phyloP scores from a whole-genome alignment of 208 protist genomes.

The Blechomonas ayalai region DNA sequence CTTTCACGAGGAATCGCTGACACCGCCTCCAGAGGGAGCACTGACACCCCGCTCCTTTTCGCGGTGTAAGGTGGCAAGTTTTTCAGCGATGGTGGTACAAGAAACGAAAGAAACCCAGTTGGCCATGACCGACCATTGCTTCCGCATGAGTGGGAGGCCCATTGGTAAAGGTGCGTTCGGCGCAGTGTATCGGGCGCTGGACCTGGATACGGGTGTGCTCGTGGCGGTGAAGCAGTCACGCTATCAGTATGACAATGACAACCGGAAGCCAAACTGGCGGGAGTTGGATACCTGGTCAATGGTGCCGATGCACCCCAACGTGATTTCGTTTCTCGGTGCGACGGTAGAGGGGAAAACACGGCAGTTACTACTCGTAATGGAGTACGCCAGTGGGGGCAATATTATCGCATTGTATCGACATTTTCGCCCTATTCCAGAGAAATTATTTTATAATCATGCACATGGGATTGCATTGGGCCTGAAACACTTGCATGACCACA shows the following conservation, averaged over 20 bases:
- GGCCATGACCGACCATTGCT: slow-evolving; percentile 29
- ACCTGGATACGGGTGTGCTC: slow-evolving; percentile 46
- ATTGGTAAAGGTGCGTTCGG: slow-evolving; percentile 63
- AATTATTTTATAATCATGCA: slow-evolving; percentile 38
- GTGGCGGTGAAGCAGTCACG: slow-evolving; percentile 67
- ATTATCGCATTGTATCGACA: slow-evolving; percentile 39
- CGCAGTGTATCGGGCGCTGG: slow-evolving; percentile 52
- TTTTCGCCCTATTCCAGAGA: slow-evolving; percentile 43
- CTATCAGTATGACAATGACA: slow-evolving; percentile 24
- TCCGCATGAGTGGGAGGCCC: slow-evolving; percentile 39
- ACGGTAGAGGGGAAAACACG: slow-evolving; percentile 48
- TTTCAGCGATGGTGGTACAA: slow-evolving; percentile 38
- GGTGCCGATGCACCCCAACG: slow-evolving; percentile 48
- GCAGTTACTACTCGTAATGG: slow-evolving; percentile 53
- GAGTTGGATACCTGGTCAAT: slow-evolving; percentile 58
- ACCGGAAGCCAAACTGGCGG: slow-evolving; percentile 35
- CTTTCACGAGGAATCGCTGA: no score
- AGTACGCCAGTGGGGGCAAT: slow-evolving; percentile 60
- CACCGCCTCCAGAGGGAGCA: no score
- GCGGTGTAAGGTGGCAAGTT: slow-evolving; percentile 20
- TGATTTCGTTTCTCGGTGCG: slow-evolving; percentile 57
- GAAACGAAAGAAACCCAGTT: slow-evolving; percentile 23
- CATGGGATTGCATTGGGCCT: slow-evolving; percentile 46
- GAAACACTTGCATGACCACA: slow-evolving; percentile 66
- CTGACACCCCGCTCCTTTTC: no score